Evolutionary conservation across 202 grass and related monocot species (phyloP).

Genomic region (Schoenoplectus triqueter): DNA sequence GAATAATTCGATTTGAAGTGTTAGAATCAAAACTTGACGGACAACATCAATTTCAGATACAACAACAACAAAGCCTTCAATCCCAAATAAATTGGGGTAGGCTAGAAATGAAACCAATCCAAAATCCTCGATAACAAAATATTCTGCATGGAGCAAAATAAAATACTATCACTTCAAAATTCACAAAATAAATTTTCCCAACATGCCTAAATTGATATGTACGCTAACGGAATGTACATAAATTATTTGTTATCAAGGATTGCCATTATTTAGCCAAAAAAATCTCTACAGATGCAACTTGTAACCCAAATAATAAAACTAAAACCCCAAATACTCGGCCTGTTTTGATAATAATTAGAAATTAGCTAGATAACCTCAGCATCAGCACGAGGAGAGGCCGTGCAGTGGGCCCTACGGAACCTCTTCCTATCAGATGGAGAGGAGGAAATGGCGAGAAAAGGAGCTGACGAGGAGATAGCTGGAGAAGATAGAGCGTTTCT

Average conservation of each 20-base stretch:
- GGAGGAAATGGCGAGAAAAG: slow-evolving; percentile 9
- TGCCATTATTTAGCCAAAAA: neutral
- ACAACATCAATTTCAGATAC: neutral
- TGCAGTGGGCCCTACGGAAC: slow-evolving; percentile 27
- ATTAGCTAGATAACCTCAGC: slow-evolving; percentile 29
- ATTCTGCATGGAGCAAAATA: neutral
- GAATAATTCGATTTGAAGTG: too few relatives aligned
- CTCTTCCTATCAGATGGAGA: slow-evolving; percentile 8
- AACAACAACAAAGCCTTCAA: too few relatives aligned
- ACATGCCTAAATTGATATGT: neutral
- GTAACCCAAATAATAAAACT: slow-evolving; percentile 25
- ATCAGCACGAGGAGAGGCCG: slow-evolving; percentile 37
- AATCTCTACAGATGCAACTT: neutral
- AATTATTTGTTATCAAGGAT: neutral
- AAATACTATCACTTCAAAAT: neutral
- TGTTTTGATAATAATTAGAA: neutral
- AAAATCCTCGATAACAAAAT: neutral
- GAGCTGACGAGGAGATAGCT: neutral
- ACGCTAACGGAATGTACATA: neutral
- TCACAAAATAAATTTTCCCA: neutral
- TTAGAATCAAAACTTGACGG: neutral
- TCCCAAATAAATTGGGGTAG: too few relatives aligned
- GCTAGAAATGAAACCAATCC: too few relatives aligned
- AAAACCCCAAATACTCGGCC: neutral
- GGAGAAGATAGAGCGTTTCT: neutral